Conservation (phyloP, 768 basidiomycete genomes). For the Amyloporia xantha region DNA sequence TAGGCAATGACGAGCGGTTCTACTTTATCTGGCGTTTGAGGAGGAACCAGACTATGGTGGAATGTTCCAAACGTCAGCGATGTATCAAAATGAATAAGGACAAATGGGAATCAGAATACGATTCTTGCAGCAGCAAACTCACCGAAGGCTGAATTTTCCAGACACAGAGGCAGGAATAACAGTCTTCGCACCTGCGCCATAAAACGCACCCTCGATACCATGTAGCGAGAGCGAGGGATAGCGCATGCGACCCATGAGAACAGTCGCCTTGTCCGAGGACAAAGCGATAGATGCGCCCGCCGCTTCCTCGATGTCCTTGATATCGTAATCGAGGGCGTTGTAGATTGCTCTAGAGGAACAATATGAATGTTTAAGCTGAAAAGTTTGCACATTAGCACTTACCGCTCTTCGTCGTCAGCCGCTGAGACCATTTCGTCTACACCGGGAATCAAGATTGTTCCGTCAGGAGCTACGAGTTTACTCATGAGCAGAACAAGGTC, state of each 20-base stretch:
- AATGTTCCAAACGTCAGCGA: not conserved
- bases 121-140: constrained; percentile 15
- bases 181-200: constrained; percentile 75
- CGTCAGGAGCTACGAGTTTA: constrained; percentile 72
- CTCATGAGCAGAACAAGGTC: constrained; percentile 81
- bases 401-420: constrained; percentile 70
- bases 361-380: not conserved
- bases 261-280: constrained; percentile 65
- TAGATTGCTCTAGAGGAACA: constrained; percentile 50
- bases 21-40: constrained; percentile 71
- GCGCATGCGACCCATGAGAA: constrained; percentile 94
- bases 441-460: constrained; percentile 85
- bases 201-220: constrained; percentile 95
- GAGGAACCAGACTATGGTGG: constrained; percentile 66
- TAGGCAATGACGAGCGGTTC: constrained; percentile 65
- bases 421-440: constrained; percentile 78
- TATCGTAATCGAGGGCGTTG: constrained; percentile 63
- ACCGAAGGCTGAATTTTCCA: constrained; percentile 95
- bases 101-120: too few relatives aligned
- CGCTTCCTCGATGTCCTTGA: constrained; percentile 66
- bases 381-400: constrained; percentile 13
- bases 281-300: constrained; percentile 74
- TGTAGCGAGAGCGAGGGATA: constrained; percentile 84
- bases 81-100: not conserved
- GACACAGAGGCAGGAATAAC: constrained; percentile 88